Base-by-base conservation (phyloP, 2,329 filamentous ascomycete genomes). In the Acephala macrosclerotiorum region DNA sequence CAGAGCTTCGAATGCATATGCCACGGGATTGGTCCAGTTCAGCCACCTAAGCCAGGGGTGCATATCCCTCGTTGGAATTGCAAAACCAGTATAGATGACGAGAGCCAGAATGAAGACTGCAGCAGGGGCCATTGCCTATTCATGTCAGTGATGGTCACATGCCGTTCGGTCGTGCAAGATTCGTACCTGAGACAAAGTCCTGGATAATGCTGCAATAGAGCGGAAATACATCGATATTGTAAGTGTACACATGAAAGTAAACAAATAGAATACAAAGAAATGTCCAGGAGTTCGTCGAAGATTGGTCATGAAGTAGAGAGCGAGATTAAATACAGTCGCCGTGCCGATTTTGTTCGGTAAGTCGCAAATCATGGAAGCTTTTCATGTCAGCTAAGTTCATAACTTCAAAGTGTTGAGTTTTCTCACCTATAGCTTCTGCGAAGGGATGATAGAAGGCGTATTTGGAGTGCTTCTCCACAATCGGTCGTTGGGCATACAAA, bases 381-480 rank as follows among this genome's bases (percentile, higher is more conserved):
- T 33, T n/a, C 92, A 92, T 42, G 63, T 67, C 20, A 67, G 56
- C 38, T 20, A 25, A 53, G 11, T 25, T 22, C 1, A 49, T 35
- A 16, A n/a, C 26, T 20, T n/a, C 3, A n/a, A 36, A 3, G 2
- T 36, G 22, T 36, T 12, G 5, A 20, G 33, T 18, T 3, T 58
- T 62, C 18, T 3, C 58, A 64, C 65, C 65, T 59, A 64, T 67
- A 38, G 66, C 66, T 26, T 91, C 88, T 74, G 93, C 91, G 11
- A 91, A 94, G 0, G 94, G 93, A 74, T 97, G 94, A 74, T 97
- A 97, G 20, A 97, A 84, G 20, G 94, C 93, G 76, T 97, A 97
- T 65, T 91, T 88, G 63, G 85, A 81, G 73, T 97, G 94, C 77
- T 97, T 97, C 76, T 97, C 93, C 66, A 97, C 93, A 73, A 97